Percentiles rank a stretch among this genome's conserved stretches.
These are phyloP conservation scores for Phellopilus nigrolimitatus DNA, from an alignment of 1,284 basidiomycete genomes.

Conservation along the genomic window DNA sequence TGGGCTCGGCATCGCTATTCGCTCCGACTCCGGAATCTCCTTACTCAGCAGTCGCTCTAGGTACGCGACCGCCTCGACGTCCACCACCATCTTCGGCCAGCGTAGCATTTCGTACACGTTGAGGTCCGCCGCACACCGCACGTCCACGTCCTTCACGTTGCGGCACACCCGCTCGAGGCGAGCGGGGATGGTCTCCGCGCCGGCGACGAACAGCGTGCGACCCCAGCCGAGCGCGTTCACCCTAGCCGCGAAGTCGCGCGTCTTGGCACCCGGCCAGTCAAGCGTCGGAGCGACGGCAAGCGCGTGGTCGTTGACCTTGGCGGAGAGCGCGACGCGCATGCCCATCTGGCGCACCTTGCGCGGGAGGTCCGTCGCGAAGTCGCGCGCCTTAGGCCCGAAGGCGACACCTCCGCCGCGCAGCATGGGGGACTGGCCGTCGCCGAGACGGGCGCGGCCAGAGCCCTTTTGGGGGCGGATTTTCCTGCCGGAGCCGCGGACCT, in stretches of 20 bases:
- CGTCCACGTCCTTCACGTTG: constrained; percentile 62
- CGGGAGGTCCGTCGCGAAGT: constrained; percentile 87
- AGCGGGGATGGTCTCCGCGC: constrained; percentile 49
- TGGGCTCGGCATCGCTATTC: constrained; percentile 15
- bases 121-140: constrained; percentile 59
- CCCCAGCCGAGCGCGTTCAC: constrained; percentile 59
- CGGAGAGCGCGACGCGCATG: constrained; percentile 84
- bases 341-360: constrained; percentile 91
- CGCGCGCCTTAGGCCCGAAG: constrained; percentile 85
- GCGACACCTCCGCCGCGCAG: constrained; percentile 89
- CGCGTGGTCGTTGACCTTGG: constrained; percentile 70
- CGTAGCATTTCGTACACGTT: constrained; percentile 75
- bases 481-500: constrained; percentile 83
- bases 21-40: constrained; percentile 16
- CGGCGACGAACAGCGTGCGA: constrained; percentile 70
- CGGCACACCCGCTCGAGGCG: constrained; percentile 52
- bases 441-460: constrained; percentile 83
- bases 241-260: constrained; percentile 52
- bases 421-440: constrained; percentile 86
- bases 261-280: constrained; percentile 68
- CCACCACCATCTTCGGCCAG: constrained; percentile 69
- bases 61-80: constrained; percentile 64
- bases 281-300: constrained; percentile 74
- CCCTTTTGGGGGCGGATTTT: constrained; percentile 95
- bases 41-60: constrained; percentile 59